Evolutionary conservation across 2,329 filamentous ascomycete genomes (phyloP).

Genomic region (Fusarium siculi): DNA sequence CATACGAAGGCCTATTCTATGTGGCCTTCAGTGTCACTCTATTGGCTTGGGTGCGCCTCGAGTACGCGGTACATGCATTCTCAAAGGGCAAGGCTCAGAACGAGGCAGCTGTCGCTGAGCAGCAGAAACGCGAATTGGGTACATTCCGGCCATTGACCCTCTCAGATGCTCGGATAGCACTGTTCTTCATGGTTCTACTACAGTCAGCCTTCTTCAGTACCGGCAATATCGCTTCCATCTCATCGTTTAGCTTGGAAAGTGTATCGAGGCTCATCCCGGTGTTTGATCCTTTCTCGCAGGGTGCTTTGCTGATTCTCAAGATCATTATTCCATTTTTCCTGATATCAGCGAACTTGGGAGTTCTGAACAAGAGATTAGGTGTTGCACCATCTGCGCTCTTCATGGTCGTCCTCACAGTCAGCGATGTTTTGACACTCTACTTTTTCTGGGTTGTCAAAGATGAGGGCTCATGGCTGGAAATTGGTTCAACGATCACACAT

Average conservation of each 20-base stretch:
- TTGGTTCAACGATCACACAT: constrained; percentile 95
- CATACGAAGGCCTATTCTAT: constrained; percentile 97
- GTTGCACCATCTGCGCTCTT: constrained; percentile 91
- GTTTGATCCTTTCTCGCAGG: constrained; percentile 94
- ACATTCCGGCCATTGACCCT: constrained; percentile 75
- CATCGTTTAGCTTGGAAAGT: constrained; percentile 91
- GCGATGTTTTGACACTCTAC: constrained; percentile 90
- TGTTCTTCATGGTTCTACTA: constrained; percentile 95
- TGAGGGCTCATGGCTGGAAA: constrained; percentile 97
- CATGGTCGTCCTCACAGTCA: constrained; percentile 92
- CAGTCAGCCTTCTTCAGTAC: constrained; percentile 98
- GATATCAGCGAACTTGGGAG: constrained; percentile 92
- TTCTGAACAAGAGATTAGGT: constrained; percentile 84
- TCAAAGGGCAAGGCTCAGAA: constrained; percentile 37
- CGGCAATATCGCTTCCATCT: constrained; percentile 93
- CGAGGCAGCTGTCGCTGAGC: constrained; percentile 25
- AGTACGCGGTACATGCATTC: constrained; percentile 71
- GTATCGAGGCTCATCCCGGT: constrained; percentile 88
- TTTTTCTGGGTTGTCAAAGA: constrained; percentile 99
- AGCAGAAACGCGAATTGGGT: constrained; percentile 21
- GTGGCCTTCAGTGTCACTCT: constrained; percentile 85
- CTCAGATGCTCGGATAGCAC: constrained; percentile 85
- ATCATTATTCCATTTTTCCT: constrained; percentile 92
- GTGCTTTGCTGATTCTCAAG: constrained; percentile 86
- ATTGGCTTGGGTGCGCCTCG: constrained; percentile 90